Evolutionary conservation across 345 rosid species (phyloP).

Genomic region (Cochlearia excelsa): DNA sequence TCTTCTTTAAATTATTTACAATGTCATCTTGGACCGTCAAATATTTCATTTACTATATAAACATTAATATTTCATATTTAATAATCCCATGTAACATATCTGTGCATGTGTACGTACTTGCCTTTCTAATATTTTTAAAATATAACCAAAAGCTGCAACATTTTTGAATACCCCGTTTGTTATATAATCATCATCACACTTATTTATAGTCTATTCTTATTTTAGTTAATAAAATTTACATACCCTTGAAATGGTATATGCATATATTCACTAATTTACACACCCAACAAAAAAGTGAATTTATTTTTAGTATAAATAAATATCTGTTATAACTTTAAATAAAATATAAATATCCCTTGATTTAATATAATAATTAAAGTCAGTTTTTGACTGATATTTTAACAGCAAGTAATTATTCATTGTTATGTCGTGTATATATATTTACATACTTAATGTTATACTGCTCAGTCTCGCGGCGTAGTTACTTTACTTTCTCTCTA

Average conservation of each 20-base stretch:
- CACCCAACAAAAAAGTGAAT: not conserved
- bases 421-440: slow-evolving; percentile 16
- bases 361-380: not conserved
- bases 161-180: slow-evolving; percentile 24
- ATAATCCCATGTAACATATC: slow-evolving; percentile 27
- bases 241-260: not conserved
- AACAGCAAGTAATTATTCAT: no score
- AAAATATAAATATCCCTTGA: not conserved
- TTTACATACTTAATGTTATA: slow-evolving; percentile 15
- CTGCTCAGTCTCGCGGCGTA: slow-evolving; percentile 25
- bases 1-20: slow-evolving; percentile 30
- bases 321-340: no score
- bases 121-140: slow-evolving; percentile 13
- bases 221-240: slow-evolving; percentile 20
- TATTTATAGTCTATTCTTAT: slow-evolving; percentile 24
- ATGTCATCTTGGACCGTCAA: slow-evolving; percentile 35
- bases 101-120: slow-evolving; percentile 23
- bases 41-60: slow-evolving; percentile 27
- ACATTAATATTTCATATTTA: slow-evolving; percentile 19
- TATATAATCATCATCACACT: slow-evolving; percentile 24
- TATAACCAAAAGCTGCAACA: slow-evolving; percentile 31
- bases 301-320: not conserved
- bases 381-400: not conserved
- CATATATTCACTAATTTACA: not conserved
- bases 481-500: slow-evolving; percentile 26